Base-by-base conservation (phyloP, 1,284 basidiomycete genomes). In the Peniophora sp. region DNA sequence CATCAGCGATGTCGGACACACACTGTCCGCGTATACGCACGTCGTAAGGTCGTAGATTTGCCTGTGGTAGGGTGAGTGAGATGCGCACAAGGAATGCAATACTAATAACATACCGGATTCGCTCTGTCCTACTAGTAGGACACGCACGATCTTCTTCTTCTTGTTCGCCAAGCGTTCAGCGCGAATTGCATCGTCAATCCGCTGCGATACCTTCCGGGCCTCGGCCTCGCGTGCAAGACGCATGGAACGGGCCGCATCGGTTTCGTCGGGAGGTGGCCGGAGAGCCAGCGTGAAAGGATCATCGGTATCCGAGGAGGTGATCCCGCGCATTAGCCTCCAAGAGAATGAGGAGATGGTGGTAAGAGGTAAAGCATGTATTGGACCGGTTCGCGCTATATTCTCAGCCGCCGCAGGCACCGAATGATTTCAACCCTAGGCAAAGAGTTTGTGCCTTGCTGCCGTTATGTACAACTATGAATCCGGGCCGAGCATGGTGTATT, bases 31-130 rank as follows among this genome's bases (percentile, higher is more conserved):
- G 19, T 14, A 51, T 53, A 78, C 83, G 69, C 63, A 86, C 84
- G 85, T 63, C 85, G 70, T 38, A 89, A 70, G 3, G 85, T 89
- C 0, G 85, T 88, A 0, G 82, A 85, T 72, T 87, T 88, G 56
- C 78, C 83, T 84, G 55, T 9, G 35, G 48, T 16, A 44, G 52
- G 43, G 49, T 32, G 35, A 48, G 14, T 27, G 22, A 48, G 17
- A 51, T 32, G n/a, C 16, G 46, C 5, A 19, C 3, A 39, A 24
- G 32, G 38, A 46, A 24, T 36, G 43, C 45, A 27, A 50, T 16
- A 45, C 27, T 50, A 50, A 20, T 32, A 32, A 67, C 77, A 57
- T 61, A 81, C 85, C 85, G 51, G 79, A 83, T 69, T 89, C 85
- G 68, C 80, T 84, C 66, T 89, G 85, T 2, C 85, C 83, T 1